These are phyloP conservation scores for Pseudocercospora fijiensis DNA, from an alignment of 2,329 filamentous ascomycete species.

Conservation along the genomic window DNA sequence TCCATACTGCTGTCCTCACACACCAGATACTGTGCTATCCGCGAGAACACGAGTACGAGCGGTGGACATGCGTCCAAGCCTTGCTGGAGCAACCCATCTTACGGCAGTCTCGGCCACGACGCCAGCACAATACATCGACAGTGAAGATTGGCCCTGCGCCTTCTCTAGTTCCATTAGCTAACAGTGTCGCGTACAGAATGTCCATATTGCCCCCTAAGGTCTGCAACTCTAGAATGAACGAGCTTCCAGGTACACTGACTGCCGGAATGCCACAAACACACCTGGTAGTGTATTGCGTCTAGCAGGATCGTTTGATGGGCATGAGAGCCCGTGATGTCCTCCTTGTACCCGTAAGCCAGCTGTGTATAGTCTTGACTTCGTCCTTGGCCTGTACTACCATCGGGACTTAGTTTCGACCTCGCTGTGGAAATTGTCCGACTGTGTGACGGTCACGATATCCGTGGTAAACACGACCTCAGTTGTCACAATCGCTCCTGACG, in stretches of 20 bases:
- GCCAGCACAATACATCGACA: neutral
- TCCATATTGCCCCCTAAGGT: neutral
- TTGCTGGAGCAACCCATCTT: neutral
- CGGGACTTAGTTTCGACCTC: neutral
- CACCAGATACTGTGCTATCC: neutral
- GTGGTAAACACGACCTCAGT: constrained; percentile 2
- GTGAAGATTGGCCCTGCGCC: neutral
- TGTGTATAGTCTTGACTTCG: neutral
- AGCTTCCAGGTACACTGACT: neutral
- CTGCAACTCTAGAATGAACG: neutral
- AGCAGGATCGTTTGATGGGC: neutral
- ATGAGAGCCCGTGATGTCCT: neutral
- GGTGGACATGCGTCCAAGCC: neutral
- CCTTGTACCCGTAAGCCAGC: neutral
- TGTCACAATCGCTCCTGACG: neutral
- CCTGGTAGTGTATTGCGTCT: neutral
- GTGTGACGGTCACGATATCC: constrained; percentile 3
- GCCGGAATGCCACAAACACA: neutral
- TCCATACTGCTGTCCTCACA: neutral
- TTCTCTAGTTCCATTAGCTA: neutral
- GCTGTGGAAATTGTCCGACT: neutral
- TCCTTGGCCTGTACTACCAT: neutral
- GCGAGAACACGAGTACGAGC: neutral
- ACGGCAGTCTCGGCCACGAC: neutral
- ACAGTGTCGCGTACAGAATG: neutral